Conservation (phyloP, 2,329 filamentous ascomycete genomes). For the Colletotrichum cordylinicola region DNA sequence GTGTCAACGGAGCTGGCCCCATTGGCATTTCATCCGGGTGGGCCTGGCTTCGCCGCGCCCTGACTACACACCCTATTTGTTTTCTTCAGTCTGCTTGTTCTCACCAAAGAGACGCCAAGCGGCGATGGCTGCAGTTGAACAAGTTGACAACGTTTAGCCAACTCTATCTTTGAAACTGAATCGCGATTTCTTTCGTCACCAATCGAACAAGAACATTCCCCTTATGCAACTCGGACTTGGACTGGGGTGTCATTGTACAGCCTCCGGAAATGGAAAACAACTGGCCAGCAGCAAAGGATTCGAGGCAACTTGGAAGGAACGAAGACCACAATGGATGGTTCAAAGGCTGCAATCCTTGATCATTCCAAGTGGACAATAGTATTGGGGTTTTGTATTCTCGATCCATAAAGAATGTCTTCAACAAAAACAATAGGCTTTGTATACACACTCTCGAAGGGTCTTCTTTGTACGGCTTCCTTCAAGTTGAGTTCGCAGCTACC, state of each 20-base stretch:
- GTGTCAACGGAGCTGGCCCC: background rate
- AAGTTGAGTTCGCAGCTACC: background rate
- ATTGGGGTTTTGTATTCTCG: background rate
- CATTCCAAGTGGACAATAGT: background rate
- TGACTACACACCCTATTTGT: background rate
- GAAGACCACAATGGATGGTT: background rate
- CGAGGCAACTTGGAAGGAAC: background rate
- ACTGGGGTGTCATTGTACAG: background rate
- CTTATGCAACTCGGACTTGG: background rate
- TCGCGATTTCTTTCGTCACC: background rate
- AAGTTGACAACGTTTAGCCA: background rate
- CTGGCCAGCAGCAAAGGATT: background rate
- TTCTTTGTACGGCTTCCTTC: background rate
- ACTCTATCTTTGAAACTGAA: background rate
- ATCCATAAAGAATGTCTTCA: background rate
- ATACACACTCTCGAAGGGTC: background rate
- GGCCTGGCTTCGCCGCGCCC: background rate
- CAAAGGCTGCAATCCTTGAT: background rate
- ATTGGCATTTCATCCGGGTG: constrained; percentile 14
- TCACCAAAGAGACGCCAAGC: background rate
- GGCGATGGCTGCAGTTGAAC: background rate
- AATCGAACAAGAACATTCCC: background rate
- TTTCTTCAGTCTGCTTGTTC: background rate
- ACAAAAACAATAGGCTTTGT: background rate
- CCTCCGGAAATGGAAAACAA: background rate